phyloP scores from a whole-genome alignment of 305 asterid genomes.

The Salvia sclarea region DNA sequence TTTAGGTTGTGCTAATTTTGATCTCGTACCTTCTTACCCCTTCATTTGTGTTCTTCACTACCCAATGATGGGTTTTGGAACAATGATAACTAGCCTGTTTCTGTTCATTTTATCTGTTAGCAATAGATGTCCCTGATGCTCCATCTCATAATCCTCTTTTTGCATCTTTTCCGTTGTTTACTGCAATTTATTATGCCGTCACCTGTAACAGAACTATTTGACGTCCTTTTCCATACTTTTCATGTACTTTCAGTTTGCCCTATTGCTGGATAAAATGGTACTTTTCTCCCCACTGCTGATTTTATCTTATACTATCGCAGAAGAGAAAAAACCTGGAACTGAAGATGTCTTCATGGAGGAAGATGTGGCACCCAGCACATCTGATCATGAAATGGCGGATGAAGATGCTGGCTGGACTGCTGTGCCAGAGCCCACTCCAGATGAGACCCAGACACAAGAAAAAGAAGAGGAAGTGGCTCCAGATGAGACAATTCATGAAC shows the following conservation, averaged over 20 bases:
- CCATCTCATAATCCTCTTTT: slow-evolving; percentile 1
- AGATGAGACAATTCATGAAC: slow-evolving; percentile 83
- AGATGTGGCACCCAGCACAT: slow-evolving; percentile 53
- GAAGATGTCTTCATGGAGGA: slow-evolving; percentile 98
- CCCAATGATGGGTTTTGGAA: background rate
- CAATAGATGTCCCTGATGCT: slow-evolving; percentile 2
- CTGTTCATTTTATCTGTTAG: background rate
- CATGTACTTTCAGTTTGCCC: slow-evolving; percentile 3
- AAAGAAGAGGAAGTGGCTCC: slow-evolving; percentile 59
- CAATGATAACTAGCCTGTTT: too few species aligned
- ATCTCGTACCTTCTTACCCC: background rate
- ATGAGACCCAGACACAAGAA: slow-evolving; percentile 48
- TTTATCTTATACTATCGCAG: slow-evolving; percentile 41
- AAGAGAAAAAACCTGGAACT: slow-evolving; percentile 59
- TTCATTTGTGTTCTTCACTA: too few species aligned
- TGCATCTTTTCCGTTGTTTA: background rate
- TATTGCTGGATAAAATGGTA: slow-evolving; percentile 8
- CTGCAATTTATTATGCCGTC: slow-evolving; percentile 15
- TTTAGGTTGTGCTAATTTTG: background rate
- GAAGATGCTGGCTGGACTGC: slow-evolving; percentile 64
- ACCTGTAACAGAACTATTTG: background rate
- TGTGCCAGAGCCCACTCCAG: slow-evolving; percentile 54
- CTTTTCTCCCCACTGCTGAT: slow-evolving; percentile 18
- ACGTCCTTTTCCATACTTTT: slow-evolving; percentile 5
- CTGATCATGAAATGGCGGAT: slow-evolving; percentile 55